phyloP scores from a whole-genome alignment of 495 filamentous ascomycete genomes.

The Penicillium daleae region DNA sequence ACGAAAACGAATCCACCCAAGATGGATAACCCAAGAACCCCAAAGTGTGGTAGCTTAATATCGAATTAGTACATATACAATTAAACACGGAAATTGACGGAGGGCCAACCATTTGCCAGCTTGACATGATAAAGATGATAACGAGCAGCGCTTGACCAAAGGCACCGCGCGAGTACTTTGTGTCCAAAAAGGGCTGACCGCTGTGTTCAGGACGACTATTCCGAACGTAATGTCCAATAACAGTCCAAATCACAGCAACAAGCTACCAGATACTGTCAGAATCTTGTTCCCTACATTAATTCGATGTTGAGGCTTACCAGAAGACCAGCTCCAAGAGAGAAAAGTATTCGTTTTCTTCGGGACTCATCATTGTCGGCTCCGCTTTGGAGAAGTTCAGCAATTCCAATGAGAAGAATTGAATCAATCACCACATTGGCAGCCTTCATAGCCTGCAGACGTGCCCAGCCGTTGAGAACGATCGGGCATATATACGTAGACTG shows the following conservation, averaged over 20 bases:
- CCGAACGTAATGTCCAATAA: constrained; percentile 30
- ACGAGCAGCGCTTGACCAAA: constrained; percentile 39
- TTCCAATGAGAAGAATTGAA: constrained; percentile 38
- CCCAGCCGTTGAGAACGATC: constrained; percentile 29
- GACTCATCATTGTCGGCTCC: constrained; percentile 26
- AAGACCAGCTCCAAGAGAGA: constrained; percentile 40
- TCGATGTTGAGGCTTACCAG: constrained; percentile 35
- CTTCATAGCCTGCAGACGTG: constrained; percentile 31
- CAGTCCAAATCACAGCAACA: constrained; percentile 37
- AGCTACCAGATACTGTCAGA: constrained; percentile 28
- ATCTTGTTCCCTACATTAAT: background rate
- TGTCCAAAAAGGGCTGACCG: constrained; percentile 34
- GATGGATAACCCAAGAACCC: constrained; percentile 37
- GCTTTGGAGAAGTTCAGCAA: constrained; percentile 35
- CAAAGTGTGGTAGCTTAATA: constrained; percentile 41
- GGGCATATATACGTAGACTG: constrained; percentile 55
- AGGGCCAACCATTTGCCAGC: constrained; percentile 46
- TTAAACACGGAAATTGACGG: background rate
- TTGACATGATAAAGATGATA: constrained; percentile 36
- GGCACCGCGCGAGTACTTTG: constrained; percentile 41
- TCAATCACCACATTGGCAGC: constrained; percentile 39
- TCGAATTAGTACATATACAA: constrained; percentile 19
- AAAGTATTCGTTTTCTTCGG: constrained; percentile 32
- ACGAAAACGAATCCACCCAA: constrained; percentile 38
- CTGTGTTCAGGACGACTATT: constrained; percentile 32